Percentiles rank a stretch among this genome's conserved stretches.
Evolutionary conservation across 257 asterid species (phyloP).

Genomic region (Pogostemon cablin): DNA sequence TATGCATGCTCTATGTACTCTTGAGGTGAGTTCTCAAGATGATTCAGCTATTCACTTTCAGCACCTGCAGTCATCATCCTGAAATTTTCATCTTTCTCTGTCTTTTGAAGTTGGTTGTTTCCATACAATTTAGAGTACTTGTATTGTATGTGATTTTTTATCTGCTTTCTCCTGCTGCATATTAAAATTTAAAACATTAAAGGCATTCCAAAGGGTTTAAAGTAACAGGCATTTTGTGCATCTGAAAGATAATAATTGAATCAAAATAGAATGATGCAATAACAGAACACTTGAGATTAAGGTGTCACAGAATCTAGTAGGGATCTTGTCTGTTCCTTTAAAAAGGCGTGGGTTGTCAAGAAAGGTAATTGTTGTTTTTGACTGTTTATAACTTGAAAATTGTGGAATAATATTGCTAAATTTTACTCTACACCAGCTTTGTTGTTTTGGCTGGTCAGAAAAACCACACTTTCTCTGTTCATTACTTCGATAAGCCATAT

Average conservation of each 20-base stretch:
- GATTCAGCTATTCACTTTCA: constrained; percentile 18
- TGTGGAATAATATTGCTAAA: neutral
- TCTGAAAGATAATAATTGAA: constrained; percentile 6
- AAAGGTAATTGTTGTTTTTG: neutral
- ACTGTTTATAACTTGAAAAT: constrained; percentile 1
- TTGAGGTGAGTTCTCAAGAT: neutral
- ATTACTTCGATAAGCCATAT: neutral
- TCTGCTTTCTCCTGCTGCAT: constrained; percentile 20
- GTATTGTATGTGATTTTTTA: neutral
- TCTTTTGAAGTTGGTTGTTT: constrained; percentile 6
- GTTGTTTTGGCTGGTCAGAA: constrained; percentile 4
- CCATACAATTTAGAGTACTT: neutral
- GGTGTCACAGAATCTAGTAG: neutral
- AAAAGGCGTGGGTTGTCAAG: neutral
- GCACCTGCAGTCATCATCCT: constrained; percentile 11
- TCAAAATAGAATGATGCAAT: neutral
- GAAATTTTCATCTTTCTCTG: neutral
- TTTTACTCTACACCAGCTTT: neutral
- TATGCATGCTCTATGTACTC: neutral
- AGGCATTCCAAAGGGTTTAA: constrained; percentile 14
- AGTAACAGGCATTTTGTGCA: neutral
- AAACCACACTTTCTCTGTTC: neutral
- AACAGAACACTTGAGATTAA: neutral
- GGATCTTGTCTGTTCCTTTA: neutral
- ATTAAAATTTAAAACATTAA: neutral